Base-by-base conservation (phyloP, 1,284 basidiomycete species). In the Laetiporus sulphureus region DNA sequence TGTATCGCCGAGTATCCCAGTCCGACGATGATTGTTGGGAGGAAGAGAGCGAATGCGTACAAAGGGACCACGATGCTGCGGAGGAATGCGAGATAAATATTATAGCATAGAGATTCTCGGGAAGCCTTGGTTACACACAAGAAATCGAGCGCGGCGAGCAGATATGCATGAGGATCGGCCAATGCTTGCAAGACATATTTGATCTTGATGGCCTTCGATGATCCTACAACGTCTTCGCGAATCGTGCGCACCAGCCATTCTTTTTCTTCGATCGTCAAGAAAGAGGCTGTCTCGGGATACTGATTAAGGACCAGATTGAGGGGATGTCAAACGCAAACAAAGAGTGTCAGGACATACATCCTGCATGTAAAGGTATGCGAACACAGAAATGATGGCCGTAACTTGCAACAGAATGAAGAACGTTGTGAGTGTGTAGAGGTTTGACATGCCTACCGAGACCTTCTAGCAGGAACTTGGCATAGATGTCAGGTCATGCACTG, bases 41-140 rank as follows among this genome's bases (percentile, higher is more conserved):
- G 47, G 47, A 54, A 54, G 27, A 52, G 47, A 0, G 47, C 34
- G 39, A 49, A 45, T 12, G 49, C 40, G 29, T 44, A 50, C 5
- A 44, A 31, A 0, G 49, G 47, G n/a, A 53, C 33, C 20, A 49
- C 20, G 15, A 49, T 18, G 36, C 47, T 51, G 33, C 15, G n/a
- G 19, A n/a, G 24, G 5, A 80, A 77, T 59, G 80, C 2, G 33
- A 20, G 79, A 62, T 20, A 77, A 52, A 0, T 72, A 71, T 53
- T 81, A 15, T 15, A 11, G 35, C 2, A 22, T 6, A 5, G 12
- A 11, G n/a, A 11, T 13, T 16, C 2, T n/a, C 22, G 23, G 3
- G 8, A 19, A 23, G 7, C 7, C 2, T 10, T 10, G 12, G n/a
- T 8, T 16, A 29, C 46, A n/a, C 30, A 52, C 51, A 48, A 50